Conservation (phyloP, 805 yeast species). For the Sugiyamaella chiloensis region DNA sequence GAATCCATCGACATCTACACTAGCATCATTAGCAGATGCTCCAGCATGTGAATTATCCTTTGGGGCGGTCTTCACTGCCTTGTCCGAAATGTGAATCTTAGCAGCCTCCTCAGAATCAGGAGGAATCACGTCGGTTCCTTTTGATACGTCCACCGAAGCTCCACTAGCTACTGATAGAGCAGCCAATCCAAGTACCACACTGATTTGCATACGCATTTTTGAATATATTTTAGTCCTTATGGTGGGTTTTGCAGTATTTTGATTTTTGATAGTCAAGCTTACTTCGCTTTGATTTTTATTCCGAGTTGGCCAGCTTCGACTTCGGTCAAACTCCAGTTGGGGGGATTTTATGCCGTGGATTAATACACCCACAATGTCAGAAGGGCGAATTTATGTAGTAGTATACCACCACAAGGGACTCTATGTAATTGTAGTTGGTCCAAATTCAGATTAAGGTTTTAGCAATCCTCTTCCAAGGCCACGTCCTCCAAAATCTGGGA, state of each 20-base stretch:
- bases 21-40: conserved; percentile 17
- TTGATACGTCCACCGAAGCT: conserved; percentile 23
- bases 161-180: conserved; percentile 13
- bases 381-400: neutral
- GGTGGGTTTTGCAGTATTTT: no score
- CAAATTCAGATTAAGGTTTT: no score
- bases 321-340: no score
- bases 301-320: no score
- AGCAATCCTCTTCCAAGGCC: no score
- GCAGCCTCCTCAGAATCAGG: conserved; percentile 28
- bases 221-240: no score
- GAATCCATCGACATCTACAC: conserved; percentile 30
- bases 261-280: no score
- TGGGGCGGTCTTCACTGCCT: conserved; percentile 35
- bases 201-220: neutral
- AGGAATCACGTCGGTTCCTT: conserved; percentile 28
- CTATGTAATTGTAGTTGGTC: no score
- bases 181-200: conserved; percentile 5
- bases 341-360: neutral
- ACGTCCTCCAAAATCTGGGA: neutral
- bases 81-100: conserved; percentile 25
- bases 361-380: neutral
- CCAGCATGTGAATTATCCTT: conserved; percentile 32
- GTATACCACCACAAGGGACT: no score
- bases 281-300: no score